Conservation (phyloP, 768 basidiomycete genomes). For the Lentinula sp. region DNA sequence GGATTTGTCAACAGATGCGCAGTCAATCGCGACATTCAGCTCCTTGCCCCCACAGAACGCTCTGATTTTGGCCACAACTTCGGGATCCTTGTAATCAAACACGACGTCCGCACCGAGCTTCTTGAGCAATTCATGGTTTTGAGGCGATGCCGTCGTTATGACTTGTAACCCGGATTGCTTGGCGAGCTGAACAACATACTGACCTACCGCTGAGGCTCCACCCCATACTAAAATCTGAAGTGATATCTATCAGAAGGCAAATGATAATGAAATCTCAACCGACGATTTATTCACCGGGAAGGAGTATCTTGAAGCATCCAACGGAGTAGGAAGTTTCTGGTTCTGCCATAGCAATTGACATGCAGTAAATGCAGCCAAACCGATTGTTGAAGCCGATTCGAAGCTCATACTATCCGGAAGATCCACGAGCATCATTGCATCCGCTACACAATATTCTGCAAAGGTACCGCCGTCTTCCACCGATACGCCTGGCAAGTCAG, state of each 20-base stretch:
- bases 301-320: constrained; percentile 6
- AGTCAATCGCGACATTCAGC: constrained; percentile 16
- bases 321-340: constrained; percentile 11
- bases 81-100: constrained; percentile 25
- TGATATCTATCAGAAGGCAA: background rate
- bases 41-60: constrained; percentile 11
- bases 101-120: constrained; percentile 33
- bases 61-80: constrained; percentile 17
- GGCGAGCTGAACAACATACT: constrained; percentile 32
- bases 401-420: constrained; percentile 10
- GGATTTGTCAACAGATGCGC: constrained; percentile 13
- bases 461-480: constrained; percentile 5
- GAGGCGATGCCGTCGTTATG: constrained; percentile 31
- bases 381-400: constrained; percentile 12
- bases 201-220: constrained; percentile 18
- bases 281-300: constrained; percentile 7
- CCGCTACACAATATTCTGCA: constrained; percentile 15
- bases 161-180: constrained; percentile 31
- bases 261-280: background rate
- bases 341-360: constrained; percentile 13
- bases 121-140: constrained; percentile 29
- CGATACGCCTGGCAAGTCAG: background rate
- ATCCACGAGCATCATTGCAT: constrained; percentile 11
- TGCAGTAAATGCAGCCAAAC: constrained; percentile 13
- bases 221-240: constrained; percentile 9